These are phyloP conservation scores for Cladosporium phlei DNA, from an alignment of 2,329 filamentous ascomycete species.

Conservation along the genomic window DNA sequence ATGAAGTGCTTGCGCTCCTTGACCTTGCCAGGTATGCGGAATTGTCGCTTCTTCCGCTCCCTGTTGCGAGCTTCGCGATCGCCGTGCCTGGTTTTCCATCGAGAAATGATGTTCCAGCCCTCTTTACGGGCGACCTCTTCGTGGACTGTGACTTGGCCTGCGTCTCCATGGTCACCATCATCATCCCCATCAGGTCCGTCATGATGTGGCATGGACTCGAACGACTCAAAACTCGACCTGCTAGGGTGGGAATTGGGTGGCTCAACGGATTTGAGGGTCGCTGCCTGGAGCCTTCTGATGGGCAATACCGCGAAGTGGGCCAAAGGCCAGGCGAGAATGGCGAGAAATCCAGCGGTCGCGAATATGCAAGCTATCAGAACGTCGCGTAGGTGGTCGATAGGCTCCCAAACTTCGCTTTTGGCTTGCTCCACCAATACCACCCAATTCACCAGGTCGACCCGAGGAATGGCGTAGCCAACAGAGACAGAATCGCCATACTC, in stretches of 20 bases:
- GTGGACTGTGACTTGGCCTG: slow-evolving; percentile 43
- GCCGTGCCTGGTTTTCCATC: slow-evolving; percentile 24
- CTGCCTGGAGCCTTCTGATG: slow-evolving; percentile 68
- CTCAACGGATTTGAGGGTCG: slow-evolving; percentile 68
- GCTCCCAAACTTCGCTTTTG: slow-evolving; percentile 67
- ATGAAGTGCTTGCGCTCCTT: slow-evolving; percentile 68
- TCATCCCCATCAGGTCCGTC: slow-evolving; percentile 15
- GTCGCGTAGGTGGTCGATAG: slow-evolving; percentile 69
- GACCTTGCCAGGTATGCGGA: slow-evolving; percentile 82
- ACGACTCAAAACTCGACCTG: slow-evolving; percentile 36
- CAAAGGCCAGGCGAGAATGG: slow-evolving; percentile 69
- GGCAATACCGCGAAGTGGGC: slow-evolving; percentile 78
- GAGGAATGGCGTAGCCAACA: slow-evolving; percentile 71
- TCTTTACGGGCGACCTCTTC: slow-evolving; percentile 46
- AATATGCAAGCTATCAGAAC: slow-evolving; percentile 83
- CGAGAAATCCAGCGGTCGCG: slow-evolving; percentile 66
- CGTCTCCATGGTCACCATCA: slow-evolving; percentile 30
- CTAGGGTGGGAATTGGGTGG: slow-evolving; percentile 53
- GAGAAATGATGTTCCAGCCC: slow-evolving; percentile 37
- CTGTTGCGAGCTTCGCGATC: slow-evolving; percentile 34
- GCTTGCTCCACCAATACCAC: slow-evolving; percentile 74
- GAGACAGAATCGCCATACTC: slow-evolving; percentile 67
- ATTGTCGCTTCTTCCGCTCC: slow-evolving; percentile 49
- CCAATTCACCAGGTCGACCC: slow-evolving; percentile 71
- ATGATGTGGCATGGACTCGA: slow-evolving; percentile 16